Percentiles rank a stretch among this genome's conserved stretches.
phyloP scores from a whole-genome alignment of 2,329 filamentous ascomycete species.

The Arthrobotrys iridis region DNA sequence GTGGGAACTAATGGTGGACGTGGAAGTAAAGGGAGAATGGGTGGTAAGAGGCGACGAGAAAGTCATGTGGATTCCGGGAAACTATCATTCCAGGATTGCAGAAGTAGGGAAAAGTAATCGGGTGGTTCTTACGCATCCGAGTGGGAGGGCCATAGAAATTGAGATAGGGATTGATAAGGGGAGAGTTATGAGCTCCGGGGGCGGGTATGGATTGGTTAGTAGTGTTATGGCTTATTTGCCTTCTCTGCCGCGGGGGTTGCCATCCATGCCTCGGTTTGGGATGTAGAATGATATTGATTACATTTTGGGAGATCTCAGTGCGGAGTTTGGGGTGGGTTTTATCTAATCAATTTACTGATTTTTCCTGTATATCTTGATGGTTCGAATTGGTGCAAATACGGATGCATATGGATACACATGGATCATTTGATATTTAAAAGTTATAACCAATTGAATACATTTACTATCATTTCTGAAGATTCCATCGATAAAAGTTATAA shows the following conservation, averaged over 20 bases:
- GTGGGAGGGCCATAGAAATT: not conserved
- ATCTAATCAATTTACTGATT: too few species aligned
- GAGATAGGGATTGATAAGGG: not conserved
- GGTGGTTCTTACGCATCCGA: not conserved
- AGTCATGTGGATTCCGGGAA: not conserved
- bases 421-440: too few species aligned
- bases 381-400: too few species aligned
- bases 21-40: conserved; percentile 4
- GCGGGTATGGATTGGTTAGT: not conserved
- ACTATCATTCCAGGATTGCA: not conserved
- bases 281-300: too few species aligned
- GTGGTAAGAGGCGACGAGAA: not conserved
- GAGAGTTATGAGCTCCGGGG: not conserved
- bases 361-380: too few species aligned
- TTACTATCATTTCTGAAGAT: too few species aligned
- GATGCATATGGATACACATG: too few species aligned
- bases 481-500: too few species aligned
- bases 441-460: too few species aligned
- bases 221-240: conserved; percentile 13
- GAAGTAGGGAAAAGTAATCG: not conserved
- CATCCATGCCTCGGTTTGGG: not conserved
- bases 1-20: not conserved
- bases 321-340: too few species aligned
- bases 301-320: too few species aligned
- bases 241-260: not conserved